Percentiles rank a stretch among this genome's conserved stretches.
Evolutionary conservation across 1,284 basidiomycete genomes (phyloP).

Genomic region (Moesziomyces antarcticus): DNA sequence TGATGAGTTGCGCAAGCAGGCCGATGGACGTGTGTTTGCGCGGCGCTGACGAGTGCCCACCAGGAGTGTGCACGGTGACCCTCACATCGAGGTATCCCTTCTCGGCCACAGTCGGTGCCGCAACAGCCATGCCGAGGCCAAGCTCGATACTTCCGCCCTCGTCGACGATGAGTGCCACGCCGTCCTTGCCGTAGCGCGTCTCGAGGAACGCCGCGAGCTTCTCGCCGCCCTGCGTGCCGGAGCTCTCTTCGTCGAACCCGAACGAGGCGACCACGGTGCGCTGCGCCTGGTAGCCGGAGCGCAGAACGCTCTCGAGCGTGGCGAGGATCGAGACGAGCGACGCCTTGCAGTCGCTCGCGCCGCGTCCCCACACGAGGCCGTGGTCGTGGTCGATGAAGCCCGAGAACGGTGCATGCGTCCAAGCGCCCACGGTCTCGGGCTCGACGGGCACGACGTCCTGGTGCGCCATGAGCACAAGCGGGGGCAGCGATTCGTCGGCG

Average conservation of each 20-base stretch:
- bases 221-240: constrained; percentile 59
- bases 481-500: constrained; percentile 73
- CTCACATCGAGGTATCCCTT: constrained; percentile 73
- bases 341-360: constrained; percentile 67
- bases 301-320: constrained; percentile 71
- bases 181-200: constrained; percentile 48
- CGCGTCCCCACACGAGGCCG: constrained; percentile 71
- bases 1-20: constrained; percentile 73
- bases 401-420: constrained; percentile 71
- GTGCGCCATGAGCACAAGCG: constrained; percentile 76
- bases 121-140: constrained; percentile 48
- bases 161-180: constrained; percentile 60
- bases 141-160: constrained; percentile 55
- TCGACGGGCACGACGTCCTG: constrained; percentile 74
- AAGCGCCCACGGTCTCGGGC: constrained; percentile 69
- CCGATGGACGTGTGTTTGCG: constrained; percentile 74
- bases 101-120: constrained; percentile 73
- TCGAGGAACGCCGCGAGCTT: constrained; percentile 43
- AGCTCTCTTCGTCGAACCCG: constrained; percentile 77
- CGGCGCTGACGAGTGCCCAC: constrained; percentile 77
- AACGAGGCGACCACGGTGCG: constrained; percentile 73
- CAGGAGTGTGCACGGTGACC: constrained; percentile 69
- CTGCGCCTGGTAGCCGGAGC: constrained; percentile 68
- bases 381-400: constrained; percentile 69
- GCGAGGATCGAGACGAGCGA: constrained; percentile 70